These are phyloP conservation scores for Diaporthe vexans DNA, from an alignment of 2,329 filamentous ascomycete genomes.

Conservation along the genomic window DNA sequence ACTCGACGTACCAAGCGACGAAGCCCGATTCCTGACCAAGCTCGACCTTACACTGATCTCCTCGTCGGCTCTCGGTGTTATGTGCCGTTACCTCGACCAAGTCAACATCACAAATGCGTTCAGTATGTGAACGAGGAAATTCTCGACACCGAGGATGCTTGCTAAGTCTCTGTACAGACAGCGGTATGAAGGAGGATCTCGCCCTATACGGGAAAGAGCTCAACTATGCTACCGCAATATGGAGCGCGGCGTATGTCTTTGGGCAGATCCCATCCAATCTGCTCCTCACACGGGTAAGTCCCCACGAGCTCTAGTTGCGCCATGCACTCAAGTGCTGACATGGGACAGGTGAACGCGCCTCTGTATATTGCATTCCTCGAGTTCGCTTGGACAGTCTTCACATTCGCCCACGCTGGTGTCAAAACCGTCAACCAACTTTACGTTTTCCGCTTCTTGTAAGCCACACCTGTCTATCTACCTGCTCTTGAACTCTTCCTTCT, in stretches of 20 bases:
- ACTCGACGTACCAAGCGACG: conserved; percentile 9
- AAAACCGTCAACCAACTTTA: neutral
- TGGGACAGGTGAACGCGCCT: neutral
- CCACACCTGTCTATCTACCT: neutral
- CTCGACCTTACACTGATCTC: conserved; percentile 15
- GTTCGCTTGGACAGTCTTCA: conserved; percentile 15
- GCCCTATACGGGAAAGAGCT: conserved; percentile 50
- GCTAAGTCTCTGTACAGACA: neutral
- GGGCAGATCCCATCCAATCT: conserved; percentile 50
- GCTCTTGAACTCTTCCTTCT: neutral
- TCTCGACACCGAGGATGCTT: accelerated
- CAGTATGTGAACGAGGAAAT: neutral
- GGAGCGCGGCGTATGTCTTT: conserved; percentile 50
- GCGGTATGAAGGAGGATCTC: conserved; percentile 47
- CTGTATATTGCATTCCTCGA: conserved; percentile 21
- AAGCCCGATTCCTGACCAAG: conserved; percentile 19
- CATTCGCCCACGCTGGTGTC: conserved; percentile 8
- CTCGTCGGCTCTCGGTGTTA: neutral
- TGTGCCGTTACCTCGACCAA: conserved; percentile 19
- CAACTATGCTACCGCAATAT: conserved; percentile 49
- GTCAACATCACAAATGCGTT: conserved; percentile 12
- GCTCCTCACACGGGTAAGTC: conserved; percentile 35
- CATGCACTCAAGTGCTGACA: no score
- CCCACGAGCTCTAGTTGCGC: no score
- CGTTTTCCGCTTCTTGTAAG: conserved; percentile 9